Evolutionary conservation across 371 early-diverging fungal species (phyloP).

Genomic region (Mucor plumbeus): DNA sequence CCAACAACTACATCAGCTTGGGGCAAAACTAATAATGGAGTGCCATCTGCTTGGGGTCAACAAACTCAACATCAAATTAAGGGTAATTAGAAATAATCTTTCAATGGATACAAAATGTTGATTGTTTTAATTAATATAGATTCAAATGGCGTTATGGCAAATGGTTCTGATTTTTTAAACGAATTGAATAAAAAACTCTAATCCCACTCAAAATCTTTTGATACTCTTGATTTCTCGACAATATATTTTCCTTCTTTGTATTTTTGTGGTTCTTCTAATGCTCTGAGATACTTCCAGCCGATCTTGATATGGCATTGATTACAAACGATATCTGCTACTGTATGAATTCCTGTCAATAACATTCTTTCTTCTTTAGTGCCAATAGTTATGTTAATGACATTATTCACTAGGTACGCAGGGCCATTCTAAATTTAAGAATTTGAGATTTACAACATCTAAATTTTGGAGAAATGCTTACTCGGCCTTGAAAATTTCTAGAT

Average conservation of each 20-base stretch:
- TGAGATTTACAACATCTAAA: neutral
- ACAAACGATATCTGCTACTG: constrained; percentile 79
- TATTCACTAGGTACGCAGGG: constrained; percentile 70
- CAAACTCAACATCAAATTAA: neutral
- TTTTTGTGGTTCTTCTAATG: constrained; percentile 71
- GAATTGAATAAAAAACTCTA: constrained; percentile 19
- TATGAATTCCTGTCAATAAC: constrained; percentile 84
- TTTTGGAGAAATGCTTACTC: constrained; percentile 10
- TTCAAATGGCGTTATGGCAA: constrained; percentile 25
- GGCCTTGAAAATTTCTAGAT: constrained; percentile 30
- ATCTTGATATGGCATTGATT: constrained; percentile 64
- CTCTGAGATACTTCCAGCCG: constrained; percentile 64
- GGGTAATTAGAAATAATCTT: neutral
- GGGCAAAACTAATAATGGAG: constrained; percentile 13
- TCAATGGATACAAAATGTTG: neutral
- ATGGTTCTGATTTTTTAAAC: constrained; percentile 21
- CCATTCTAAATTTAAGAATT: constrained; percentile 56
- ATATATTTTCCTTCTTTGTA: constrained; percentile 82
- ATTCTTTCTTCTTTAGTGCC: constrained; percentile 70
- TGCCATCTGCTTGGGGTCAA: constrained; percentile 29
- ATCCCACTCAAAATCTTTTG: constrained; percentile 52
- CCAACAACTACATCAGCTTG: constrained; percentile 16
- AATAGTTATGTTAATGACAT: constrained; percentile 63
- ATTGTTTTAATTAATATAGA: neutral
- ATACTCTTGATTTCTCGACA: constrained; percentile 59